Base-by-base conservation (phyloP, 139 green algal genomes). In the Coccomyxa sp. region DNA sequence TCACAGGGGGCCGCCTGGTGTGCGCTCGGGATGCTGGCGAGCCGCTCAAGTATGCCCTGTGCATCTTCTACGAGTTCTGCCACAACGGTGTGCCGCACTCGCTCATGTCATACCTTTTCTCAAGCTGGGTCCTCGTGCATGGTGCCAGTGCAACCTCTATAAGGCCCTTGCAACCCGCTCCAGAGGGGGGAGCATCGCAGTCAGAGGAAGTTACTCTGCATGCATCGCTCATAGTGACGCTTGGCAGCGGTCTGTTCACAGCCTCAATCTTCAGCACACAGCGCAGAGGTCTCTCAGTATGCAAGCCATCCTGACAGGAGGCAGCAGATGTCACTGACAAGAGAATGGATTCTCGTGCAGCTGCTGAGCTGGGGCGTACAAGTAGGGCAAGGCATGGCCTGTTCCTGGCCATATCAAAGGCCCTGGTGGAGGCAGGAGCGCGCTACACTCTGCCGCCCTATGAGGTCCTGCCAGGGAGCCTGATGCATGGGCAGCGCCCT, bases 391-490 rank as follows among this genome's bases (percentile, higher is more conserved):
- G 81, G 38, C 38, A 70, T 64, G 55, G 41, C 12, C 39, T 84
- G 39, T 84, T 81, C 38, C 71, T 84, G 37, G 22, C 8, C 14
- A 37, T 84, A 55, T 58, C 33, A 50, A 54, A 55, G 27, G 38
- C 33, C 24, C 71, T 84, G 39, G 50, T 38, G 12, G 50, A 64
- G 7, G 36, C 37, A 8, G 38, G 40, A 38, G 81, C 77, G 7
- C 5, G 36, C 29, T 84, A 84, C 71, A 81, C 75, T 0, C 72
- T 84, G 75, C 81, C 81, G 22, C 75, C 70, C 10, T 84, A 84
- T 29, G 39, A 81, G 39, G 39, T 58, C 50, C 77, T 77, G 55
- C 27, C 6, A 22, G 36, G 36, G 24, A 24, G 33, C 34, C 16
- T 34, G 22, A 29, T 74, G 71, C 39, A 50, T 18, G 33, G 38